Evolutionary conservation across 257 asterid species (phyloP).

Genomic region (Capsicum pubescens): DNA sequence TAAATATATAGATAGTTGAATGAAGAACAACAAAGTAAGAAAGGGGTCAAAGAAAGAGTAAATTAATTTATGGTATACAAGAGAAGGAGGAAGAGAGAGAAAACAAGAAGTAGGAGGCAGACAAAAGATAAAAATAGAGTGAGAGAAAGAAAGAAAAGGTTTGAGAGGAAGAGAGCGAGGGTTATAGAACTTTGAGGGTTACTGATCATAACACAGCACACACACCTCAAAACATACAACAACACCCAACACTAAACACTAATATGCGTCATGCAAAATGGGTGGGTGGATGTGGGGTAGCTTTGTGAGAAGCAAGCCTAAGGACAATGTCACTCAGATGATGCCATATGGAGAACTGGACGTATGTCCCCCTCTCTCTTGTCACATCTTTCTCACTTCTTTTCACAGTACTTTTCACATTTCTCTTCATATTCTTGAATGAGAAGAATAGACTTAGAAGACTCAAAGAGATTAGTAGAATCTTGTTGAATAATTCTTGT

Average conservation of each 20-base stretch:
- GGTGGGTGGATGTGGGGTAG: conserved; percentile 21
- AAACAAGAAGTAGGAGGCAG: no score
- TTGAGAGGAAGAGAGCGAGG: conserved; percentile 20
- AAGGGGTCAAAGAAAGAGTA: no score
- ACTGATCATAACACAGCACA: conserved; percentile 25
- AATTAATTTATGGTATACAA: no score
- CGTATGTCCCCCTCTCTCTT: neutral
- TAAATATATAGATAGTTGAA: no score
- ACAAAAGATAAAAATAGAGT: no score
- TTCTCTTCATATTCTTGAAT: conserved; percentile 22
- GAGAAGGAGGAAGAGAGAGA: no score
- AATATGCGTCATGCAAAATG: conserved; percentile 43
- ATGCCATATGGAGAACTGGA: no score
- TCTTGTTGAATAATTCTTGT: conserved; percentile 19
- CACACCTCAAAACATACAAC: conserved; percentile 41
- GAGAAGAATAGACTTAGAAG: neutral
- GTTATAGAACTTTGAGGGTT: conserved; percentile 57
- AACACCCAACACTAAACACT: conserved; percentile 45
- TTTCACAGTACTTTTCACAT: no score
- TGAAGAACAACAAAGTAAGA: no score
- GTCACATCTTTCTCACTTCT: no score
- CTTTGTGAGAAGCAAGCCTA: conserved; percentile 34
- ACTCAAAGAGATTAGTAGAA: neutral
- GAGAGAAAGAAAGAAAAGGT: no score
- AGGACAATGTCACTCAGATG: no score